Evolutionary conservation across 208 protist species (phyloP).

Genomic region (Trypanosoma grayi): DNA sequence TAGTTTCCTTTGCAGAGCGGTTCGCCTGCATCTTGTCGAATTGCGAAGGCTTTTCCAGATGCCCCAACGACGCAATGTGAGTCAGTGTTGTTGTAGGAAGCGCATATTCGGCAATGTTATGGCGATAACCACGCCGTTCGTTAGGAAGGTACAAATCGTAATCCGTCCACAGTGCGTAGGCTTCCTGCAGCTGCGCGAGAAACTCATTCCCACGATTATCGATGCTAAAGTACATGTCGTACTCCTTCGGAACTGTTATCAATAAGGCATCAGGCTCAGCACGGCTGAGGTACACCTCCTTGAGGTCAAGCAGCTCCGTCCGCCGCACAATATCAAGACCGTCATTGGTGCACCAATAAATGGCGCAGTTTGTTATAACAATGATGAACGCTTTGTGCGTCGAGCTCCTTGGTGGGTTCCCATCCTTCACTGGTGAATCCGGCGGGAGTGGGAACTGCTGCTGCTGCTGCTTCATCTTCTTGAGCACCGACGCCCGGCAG

Average conservation of each 20-base stretch:
- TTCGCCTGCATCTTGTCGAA: constrained; percentile 51
- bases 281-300: constrained; percentile 31
- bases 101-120: constrained; percentile 29
- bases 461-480: constrained; percentile 5
- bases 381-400: constrained; percentile 57
- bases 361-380: constrained; percentile 59
- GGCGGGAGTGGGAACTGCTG: too few species aligned
- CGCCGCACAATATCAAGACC: constrained; percentile 52
- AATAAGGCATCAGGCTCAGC: constrained; percentile 53
- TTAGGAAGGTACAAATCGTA: constrained; percentile 36
- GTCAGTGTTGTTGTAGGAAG: constrained; percentile 33
- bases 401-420: constrained; percentile 41
- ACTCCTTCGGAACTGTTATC: constrained; percentile 50
- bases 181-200: constrained; percentile 47
- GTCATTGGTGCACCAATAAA: constrained; percentile 63
- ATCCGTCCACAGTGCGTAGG: constrained; percentile 57
- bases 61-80: constrained; percentile 29
- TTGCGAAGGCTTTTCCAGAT: constrained; percentile 41
- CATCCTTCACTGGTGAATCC: constrained; percentile 7
- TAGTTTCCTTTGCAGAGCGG: constrained; percentile 31
- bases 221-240: constrained; percentile 67
- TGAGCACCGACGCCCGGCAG: constrained; percentile 45
- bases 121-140: constrained; percentile 25
- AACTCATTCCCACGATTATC: constrained; percentile 52
- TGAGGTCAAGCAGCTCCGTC: constrained; percentile 45